These are phyloP conservation scores for Exserohilum rostratum DNA, from an alignment of 2,329 filamentous ascomycete genomes.

Conservation along the genomic window DNA sequence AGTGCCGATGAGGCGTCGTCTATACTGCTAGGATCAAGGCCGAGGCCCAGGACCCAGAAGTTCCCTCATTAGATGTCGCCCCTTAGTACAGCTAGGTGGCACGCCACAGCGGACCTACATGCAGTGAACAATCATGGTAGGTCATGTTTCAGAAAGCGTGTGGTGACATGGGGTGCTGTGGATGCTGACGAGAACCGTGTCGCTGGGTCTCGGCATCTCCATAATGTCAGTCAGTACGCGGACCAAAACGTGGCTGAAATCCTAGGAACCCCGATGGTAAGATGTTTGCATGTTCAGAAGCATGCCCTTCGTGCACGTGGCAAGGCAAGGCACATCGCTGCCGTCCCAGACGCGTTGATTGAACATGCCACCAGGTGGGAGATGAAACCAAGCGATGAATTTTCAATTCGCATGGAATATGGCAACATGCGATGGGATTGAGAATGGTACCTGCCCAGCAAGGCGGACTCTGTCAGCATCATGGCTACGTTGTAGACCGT, in stretches of 20 bases:
- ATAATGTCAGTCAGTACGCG: conserved; percentile 18
- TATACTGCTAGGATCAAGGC: conserved; percentile 16
- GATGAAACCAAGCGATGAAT: too few species aligned
- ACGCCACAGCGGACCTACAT: conserved; percentile 28
- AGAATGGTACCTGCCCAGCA: neutral
- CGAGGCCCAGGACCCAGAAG: conserved; percentile 23
- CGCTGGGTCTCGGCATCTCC: conserved; percentile 16
- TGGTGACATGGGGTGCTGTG: conserved; percentile 34
- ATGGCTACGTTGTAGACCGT: neutral
- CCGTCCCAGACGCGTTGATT: too few species aligned
- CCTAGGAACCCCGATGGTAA: conserved; percentile 23
- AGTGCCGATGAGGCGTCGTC: conserved; percentile 13
- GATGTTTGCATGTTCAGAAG: conserved; percentile 23
- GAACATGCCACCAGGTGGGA: too few species aligned
- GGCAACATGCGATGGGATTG: neutral
- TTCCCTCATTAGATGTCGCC: conserved; percentile 18
- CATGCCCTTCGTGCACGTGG: neutral
- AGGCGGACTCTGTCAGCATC: neutral
- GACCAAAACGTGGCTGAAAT: conserved; percentile 33
- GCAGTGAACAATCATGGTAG: conserved; percentile 29
- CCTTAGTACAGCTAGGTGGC: conserved; percentile 15
- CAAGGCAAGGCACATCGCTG: neutral
- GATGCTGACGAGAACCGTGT: conserved; percentile 35
- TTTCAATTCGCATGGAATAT: neutral
- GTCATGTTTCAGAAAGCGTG: conserved; percentile 36